Base-by-base conservation (phyloP, 2,329 filamentous ascomycete species). In the Massarina eburnea region DNA sequence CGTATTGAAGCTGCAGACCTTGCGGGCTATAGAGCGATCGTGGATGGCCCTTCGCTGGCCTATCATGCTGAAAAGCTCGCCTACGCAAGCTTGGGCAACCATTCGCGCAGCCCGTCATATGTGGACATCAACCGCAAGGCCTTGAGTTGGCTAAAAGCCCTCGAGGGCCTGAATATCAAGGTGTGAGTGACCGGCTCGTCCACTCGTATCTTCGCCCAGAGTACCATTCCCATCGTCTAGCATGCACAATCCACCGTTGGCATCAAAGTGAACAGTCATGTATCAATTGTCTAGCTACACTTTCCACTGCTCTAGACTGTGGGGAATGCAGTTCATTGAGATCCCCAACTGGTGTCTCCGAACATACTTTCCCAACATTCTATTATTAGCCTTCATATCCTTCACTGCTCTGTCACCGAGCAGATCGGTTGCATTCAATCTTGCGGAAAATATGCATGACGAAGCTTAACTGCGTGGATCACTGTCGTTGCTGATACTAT, bases 31-130 rank as follows among this genome's bases (percentile, higher is more conserved):
- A 45, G 49, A 3, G 66, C 62, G 18, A 54, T 83, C 35, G 82
- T 95, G 45, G 91, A 96, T 64, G 91, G 90, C 0, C 90, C 91
- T 4, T 85, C 83, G 2, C 72, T 95, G 20, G 88, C 89, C 1
- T 87, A 92, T 64, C 80, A 89, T 65, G 74, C 91, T 32, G 83
- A 87, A 49, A 62, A 57, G 29, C 43, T 64, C 36, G 74, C 82
- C 40, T 70, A 82, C 15, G 21, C 46, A 48, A 15, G 60, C 67
- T 17, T 68, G 68, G 30, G 46, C 39, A 52, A 51, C 34, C 6
- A 14, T 30, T 50, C 52, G 3, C 53, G 50, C 43, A 46, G 65
- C n/a, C 64, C 66, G 20, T 39, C 71, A 30, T 90, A 91, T 67
- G 59, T 73, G 9, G 75, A 85, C 33, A 76, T 94, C 34, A 84